These are phyloP conservation scores for Dryadomyces quercus-mongolicae DNA, from an alignment of 2,329 filamentous ascomycete genomes.

Conservation along the genomic window DNA sequence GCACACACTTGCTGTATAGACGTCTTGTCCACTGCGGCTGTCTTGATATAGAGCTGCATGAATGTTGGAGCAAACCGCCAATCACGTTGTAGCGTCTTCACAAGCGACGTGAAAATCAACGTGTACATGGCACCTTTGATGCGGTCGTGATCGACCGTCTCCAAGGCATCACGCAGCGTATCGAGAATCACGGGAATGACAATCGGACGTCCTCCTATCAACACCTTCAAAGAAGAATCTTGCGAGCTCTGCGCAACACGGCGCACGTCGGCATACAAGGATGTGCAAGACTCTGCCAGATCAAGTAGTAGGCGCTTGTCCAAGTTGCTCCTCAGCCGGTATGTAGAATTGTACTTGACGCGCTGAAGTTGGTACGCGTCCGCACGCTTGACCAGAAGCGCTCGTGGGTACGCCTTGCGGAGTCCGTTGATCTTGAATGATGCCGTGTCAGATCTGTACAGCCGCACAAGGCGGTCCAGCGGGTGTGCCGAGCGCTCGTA, in stretches of 20 bases:
- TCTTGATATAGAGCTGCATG: conserved; percentile 80
- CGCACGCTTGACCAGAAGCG: conserved; percentile 81
- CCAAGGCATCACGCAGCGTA: conserved; percentile 65
- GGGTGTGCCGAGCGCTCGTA: conserved; percentile 93
- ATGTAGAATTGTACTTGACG: conserved; percentile 84
- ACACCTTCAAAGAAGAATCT: conserved; percentile 83
- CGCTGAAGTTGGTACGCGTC: conserved; percentile 91
- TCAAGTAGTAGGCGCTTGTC: conserved; percentile 79
- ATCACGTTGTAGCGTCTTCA: conserved; percentile 78
- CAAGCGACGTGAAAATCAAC: conserved; percentile 73
- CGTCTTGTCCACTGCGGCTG: conserved; percentile 81
- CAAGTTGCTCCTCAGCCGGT: conserved; percentile 77
- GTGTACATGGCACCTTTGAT: conserved; percentile 95
- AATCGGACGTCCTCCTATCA: conserved; percentile 76
- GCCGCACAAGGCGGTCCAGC: conserved; percentile 70
- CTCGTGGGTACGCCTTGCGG: conserved; percentile 83
- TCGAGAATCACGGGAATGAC: conserved; percentile 82
- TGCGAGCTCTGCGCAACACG: conserved; percentile 82
- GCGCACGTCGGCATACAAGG: conserved; percentile 90
- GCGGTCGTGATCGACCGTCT: conserved; percentile 69
- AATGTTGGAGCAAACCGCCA: conserved; percentile 92
- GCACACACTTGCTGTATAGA: conserved; percentile 85
- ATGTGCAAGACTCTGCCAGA: conserved; percentile 79
- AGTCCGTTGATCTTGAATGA: conserved; percentile 92
- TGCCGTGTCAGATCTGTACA: conserved; percentile 76